Base-by-base conservation (phyloP, 1,139 yeast species). In the Protomyces macrosporus region DNA sequence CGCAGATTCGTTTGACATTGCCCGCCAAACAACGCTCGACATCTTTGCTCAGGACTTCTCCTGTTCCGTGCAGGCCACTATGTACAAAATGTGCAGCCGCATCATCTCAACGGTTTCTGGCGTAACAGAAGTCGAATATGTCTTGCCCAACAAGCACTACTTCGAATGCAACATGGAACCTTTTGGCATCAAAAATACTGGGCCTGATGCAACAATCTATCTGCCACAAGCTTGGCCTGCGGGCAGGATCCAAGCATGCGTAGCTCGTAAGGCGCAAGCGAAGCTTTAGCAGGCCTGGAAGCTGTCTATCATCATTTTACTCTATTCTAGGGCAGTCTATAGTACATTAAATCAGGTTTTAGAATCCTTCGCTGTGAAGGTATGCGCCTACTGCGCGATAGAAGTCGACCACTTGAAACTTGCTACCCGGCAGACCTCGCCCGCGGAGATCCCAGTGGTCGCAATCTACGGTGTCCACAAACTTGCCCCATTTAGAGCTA, bases 161-260 rank as follows among this genome's bases (percentile, higher is more conserved):
- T 82, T 90, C 72, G 82, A 88, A 74, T 82, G 84, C 74, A 88
- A 90, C 73, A 80, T 90, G 69, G 79, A 82, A 67, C 90, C 96
- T 95, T 80, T 78, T 74, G 86, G 89, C 77, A 81, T 88, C 71
- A 80, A 82, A 71, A 86, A 86, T 74, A 71, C 73, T 14, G 81
- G 81, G 65, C 63, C 69, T 53, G 89, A 90, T 71, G 85, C 86
- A 67, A 95, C 87, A 70, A 82, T 90, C 70, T 90, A 85, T 76
- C 89, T 90, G 74, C 97, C 97, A 68, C 83, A 93, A 67, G 83
- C 95, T 65, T 93, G 90, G 78, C 97, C 97, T 72, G 90, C 88
- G 74, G 97, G 97, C 61, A 83, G 87, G 75, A 90, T 90, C 76
- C 86, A 85, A 75, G 86, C 88, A 75, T 87, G 93, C 45, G 96